phyloP scores from a whole-genome alignment of 2,329 filamentous ascomycete species.

The Penicillium nordicum region DNA sequence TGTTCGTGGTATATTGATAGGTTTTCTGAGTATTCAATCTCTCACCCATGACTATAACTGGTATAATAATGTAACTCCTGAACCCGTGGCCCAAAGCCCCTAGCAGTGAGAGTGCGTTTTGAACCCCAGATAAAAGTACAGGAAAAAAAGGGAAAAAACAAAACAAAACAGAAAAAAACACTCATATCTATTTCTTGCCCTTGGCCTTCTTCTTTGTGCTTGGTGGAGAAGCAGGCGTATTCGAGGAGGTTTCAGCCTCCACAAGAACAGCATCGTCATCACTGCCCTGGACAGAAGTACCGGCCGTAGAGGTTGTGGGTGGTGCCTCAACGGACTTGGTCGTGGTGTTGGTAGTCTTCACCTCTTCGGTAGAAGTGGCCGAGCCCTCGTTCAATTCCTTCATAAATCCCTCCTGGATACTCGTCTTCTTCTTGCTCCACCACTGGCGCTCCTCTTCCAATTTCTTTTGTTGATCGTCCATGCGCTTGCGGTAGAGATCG shows the following conservation, averaged over 20 bases:
- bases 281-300: constrained; percentile 43
- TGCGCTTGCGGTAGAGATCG: constrained; percentile 66
- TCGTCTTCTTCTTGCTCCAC: constrained; percentile 81
- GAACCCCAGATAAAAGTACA: constrained; percentile 4
- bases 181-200: constrained; percentile 43
- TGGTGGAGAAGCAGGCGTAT: constrained; percentile 22
- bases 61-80: constrained; percentile 2
- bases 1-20: neutral
- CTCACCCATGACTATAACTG: neutral
- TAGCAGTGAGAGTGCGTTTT: neutral
- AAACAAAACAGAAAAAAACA: neutral
- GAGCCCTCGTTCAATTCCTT: constrained; percentile 63
- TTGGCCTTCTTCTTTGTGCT: constrained; percentile 45
- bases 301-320: constrained; percentile 33
- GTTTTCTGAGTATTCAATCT: neutral
- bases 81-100: neutral
- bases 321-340: constrained; percentile 21
- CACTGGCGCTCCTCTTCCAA: constrained; percentile 74
- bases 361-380: constrained; percentile 18
- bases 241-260: constrained; percentile 53
- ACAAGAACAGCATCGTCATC: constrained; percentile 77
- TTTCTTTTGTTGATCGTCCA: constrained; percentile 71
- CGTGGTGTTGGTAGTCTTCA: constrained; percentile 11
- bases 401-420: constrained; percentile 74
- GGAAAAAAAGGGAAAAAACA: neutral